Evolutionary conservation across 768 basidiomycete genomes (phyloP), one percentile per base, ranked within the genome.

Genomic region (Psilocybe sp.): DNA sequence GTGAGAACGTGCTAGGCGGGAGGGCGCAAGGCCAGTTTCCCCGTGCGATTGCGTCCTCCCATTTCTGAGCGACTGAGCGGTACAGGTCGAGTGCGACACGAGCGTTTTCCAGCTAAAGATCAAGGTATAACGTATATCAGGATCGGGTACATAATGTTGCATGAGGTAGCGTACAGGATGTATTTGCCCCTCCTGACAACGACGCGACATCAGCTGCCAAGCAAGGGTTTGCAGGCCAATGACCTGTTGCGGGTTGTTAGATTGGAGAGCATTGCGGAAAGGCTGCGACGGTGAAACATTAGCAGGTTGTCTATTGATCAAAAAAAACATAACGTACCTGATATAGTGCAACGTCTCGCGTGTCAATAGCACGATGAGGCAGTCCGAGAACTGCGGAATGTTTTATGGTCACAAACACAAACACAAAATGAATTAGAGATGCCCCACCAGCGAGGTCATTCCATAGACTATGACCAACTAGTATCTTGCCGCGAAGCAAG

Each of bases 391-490:
- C 89, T 89, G 59, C 42, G 18, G 39, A 46, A 43, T 33, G 54
- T 23, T 53, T 35, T 56, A 36, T 33, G 37, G 35, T 50, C 40
- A 44, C 34, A 28, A 41, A 54, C 40, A 55, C 23, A 28, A 28
- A 7, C 23, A 28, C 23, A 7, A 7, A n/a, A 35, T 34, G n/a
- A 28, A 18, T 33, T 33, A 44, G 54, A 55, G 46, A 52, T 53
- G 49, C 44, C 69, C 45, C 65, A 87, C 89, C 88, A 43, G 87
- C 86, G 28, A 91, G 76, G 60, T 92, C 89, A 54, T 84, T 80
- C 89, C 89, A 92, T 13, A 91, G 71, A 61, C 80, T 73, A 65
- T 92, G 86, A 15, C 90, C 89, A 20, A 92, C 79, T 42, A 91
- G 65, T 35, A 87, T 73, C 64, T 87, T 89, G 46, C 79, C 84